phyloP scores from a whole-genome alignment of 306 rosid species.

The Casuarina equisetifolia region DNA sequence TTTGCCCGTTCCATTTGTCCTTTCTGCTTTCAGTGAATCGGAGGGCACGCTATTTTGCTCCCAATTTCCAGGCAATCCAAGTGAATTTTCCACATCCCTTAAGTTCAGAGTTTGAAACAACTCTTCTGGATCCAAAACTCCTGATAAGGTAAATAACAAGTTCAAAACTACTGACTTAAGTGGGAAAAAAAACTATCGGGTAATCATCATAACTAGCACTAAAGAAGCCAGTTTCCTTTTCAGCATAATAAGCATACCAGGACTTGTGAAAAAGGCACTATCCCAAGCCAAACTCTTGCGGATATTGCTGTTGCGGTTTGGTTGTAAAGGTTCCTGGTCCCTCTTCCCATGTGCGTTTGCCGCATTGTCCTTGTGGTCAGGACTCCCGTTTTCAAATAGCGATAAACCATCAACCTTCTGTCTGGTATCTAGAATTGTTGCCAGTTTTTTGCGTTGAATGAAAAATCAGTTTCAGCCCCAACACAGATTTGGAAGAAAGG shows the following conservation, averaged over 20 bases:
- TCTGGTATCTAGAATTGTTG: slow-evolving; percentile 37
- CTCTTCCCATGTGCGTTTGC: neutral
- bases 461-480: neutral
- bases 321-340: slow-evolving; percentile 9
- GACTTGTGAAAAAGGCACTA: slow-evolving; percentile 61
- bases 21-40: slow-evolving; percentile 36
- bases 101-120: slow-evolving; percentile 36
- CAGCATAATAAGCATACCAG: slow-evolving; percentile 39
- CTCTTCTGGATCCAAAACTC: slow-evolving; percentile 66
- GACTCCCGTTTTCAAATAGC: slow-evolving; percentile 13
- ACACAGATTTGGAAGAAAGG: neutral
- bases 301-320: slow-evolving; percentile 34
- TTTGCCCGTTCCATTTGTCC: slow-evolving; percentile 5
- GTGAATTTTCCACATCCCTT: slow-evolving; percentile 1
- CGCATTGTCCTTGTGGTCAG: slow-evolving; percentile 18
- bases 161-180: neutral
- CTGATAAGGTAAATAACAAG: slow-evolving; percentile 30
- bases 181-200: neutral
- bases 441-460: slow-evolving; percentile 8
- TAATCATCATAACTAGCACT: neutral
- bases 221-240: neutral
- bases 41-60: slow-evolving; percentile 39
- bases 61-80: slow-evolving; percentile 33
- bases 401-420: slow-evolving; percentile 46
- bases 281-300: slow-evolving; percentile 83